These are phyloP conservation scores for Pseudogymnoascus sp. DNA, from an alignment of 2,329 filamentous ascomycete genomes.

Conservation along the genomic window DNA sequence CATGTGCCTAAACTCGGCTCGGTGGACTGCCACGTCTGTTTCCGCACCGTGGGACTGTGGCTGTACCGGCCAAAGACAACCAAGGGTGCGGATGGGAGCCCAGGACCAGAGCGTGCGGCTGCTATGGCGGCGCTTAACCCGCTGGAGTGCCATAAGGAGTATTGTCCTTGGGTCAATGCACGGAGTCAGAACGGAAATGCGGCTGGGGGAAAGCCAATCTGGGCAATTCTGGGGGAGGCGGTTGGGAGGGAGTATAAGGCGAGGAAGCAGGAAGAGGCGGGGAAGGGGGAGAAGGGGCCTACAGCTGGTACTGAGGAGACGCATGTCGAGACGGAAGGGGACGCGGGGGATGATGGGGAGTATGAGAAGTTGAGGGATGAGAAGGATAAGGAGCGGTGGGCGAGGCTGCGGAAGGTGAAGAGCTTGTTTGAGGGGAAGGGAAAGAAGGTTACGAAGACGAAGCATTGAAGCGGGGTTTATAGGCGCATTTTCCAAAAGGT, in stretches of 20 bases:
- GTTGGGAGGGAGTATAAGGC: slow-evolving; percentile 28
- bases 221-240: slow-evolving; percentile 36
- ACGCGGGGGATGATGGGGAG: slow-evolving; percentile 21
- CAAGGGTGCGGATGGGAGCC: slow-evolving; percentile 41
- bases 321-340: slow-evolving; percentile 23
- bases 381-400: slow-evolving; percentile 67
- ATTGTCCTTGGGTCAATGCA: slow-evolving; percentile 71
- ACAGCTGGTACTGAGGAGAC: slow-evolving; percentile 15
- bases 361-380: slow-evolving; percentile 39
- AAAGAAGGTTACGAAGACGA: slow-evolving; percentile 33
- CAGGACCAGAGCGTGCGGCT: slow-evolving; percentile 40
- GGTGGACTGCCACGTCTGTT: slow-evolving; percentile 69
- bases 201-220: slow-evolving; percentile 33
- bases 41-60: slow-evolving; percentile 85
- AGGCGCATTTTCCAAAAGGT: neutral
- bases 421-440: slow-evolving; percentile 61
- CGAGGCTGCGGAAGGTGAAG: slow-evolving; percentile 61
- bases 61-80: slow-evolving; percentile 76
- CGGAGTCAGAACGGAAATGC: slow-evolving; percentile 45
- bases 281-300: slow-evolving; percentile 9
- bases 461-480: neutral
- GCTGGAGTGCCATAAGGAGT: slow-evolving; percentile 67
- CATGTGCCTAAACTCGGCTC: slow-evolving; percentile 31
- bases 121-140: slow-evolving; percentile 62
- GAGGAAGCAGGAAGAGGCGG: slow-evolving; percentile 7